Conservation (phyloP, 371 early-diverging fungal genomes). For the Mucor racemosus region DNA sequence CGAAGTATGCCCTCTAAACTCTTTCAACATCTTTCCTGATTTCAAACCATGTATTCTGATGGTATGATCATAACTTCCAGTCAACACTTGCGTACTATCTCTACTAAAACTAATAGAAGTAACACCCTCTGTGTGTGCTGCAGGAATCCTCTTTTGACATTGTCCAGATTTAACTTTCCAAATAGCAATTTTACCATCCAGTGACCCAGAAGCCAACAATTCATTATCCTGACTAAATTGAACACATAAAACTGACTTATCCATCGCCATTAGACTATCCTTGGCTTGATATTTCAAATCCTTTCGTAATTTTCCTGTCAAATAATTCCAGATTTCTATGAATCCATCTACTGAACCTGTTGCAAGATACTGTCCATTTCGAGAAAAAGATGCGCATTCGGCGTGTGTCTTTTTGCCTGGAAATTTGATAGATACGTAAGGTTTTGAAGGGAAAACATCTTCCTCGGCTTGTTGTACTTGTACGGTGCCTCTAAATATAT, state of each 20-base stretch:
- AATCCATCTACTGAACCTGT: conserved; percentile 94
- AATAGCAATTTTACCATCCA: conserved; percentile 85
- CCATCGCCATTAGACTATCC: conserved; percentile 84
- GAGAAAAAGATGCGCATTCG: conserved; percentile 78
- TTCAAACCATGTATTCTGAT: conserved; percentile 86
- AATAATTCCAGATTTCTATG: conserved; percentile 92
- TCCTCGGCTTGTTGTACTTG: conserved; percentile 66
- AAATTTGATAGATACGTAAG: conserved; percentile 60
- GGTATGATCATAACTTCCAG: conserved; percentile 80
- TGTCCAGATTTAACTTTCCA: conserved; percentile 85
- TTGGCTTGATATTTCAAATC: conserved; percentile 91
- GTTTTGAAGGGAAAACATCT: conserved; percentile 70
- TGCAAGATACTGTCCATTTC: conserved; percentile 80
- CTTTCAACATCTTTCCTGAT: conserved; percentile 86
- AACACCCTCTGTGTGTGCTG: conserved; percentile 88
- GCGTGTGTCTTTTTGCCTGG: conserved; percentile 84
- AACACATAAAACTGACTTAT: conserved; percentile 78
- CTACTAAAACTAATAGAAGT: conserved; percentile 76
- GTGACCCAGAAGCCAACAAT: conserved; percentile 83
- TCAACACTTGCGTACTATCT: conserved; percentile 79
- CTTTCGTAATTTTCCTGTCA: conserved; percentile 86
- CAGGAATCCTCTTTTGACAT: conserved; percentile 71
- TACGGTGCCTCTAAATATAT: conserved; percentile 75
- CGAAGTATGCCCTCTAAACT: conserved; percentile 89
- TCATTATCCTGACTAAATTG: conserved; percentile 79